These are phyloP conservation scores for Salvia sclarea DNA, from an alignment of 305 asterid species.

Conservation along the genomic window DNA sequence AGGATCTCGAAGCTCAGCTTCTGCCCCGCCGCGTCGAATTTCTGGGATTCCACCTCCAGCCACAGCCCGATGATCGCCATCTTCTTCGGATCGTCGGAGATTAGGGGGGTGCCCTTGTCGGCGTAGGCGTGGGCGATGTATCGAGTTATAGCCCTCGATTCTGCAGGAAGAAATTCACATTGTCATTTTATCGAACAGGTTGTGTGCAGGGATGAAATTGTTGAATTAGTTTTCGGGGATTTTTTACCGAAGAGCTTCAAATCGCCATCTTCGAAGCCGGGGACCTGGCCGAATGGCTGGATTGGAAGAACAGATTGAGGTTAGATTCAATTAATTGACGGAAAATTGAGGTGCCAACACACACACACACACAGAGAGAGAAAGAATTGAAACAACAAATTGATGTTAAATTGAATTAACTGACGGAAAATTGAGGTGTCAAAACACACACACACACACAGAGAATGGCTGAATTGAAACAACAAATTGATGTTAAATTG, in stretches of 20 bases:
- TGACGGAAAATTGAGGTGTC: no score
- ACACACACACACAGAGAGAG: no score
- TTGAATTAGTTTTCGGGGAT: neutral
- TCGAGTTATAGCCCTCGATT: slow-evolving; percentile 63
- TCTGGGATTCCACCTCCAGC: slow-evolving; percentile 64
- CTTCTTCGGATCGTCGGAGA: slow-evolving; percentile 37
- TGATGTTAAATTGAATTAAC: no score
- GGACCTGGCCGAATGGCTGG: slow-evolving; percentile 50
- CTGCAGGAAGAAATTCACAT: slow-evolving; percentile 14
- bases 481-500: no score
- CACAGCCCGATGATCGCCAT: slow-evolving; percentile 37
- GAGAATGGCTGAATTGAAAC: no score
- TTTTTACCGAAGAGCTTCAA: slow-evolving; percentile 38
- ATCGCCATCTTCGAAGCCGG: slow-evolving; percentile 40
- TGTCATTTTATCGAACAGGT: neutral
- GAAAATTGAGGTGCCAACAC: no score
- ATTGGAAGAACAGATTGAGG: neutral
- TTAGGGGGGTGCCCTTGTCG: slow-evolving; percentile 46
- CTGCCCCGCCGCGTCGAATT: slow-evolving; percentile 46
- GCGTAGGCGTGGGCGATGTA: slow-evolving; percentile 50
- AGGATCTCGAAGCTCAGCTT: slow-evolving; percentile 48
- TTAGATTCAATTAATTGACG: no score
- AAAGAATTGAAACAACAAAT: no score
- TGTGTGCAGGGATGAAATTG: neutral
- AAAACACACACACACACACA: no score